phyloP scores from a whole-genome alignment of 164 flowering plant species.

The Vitis labrusca region DNA sequence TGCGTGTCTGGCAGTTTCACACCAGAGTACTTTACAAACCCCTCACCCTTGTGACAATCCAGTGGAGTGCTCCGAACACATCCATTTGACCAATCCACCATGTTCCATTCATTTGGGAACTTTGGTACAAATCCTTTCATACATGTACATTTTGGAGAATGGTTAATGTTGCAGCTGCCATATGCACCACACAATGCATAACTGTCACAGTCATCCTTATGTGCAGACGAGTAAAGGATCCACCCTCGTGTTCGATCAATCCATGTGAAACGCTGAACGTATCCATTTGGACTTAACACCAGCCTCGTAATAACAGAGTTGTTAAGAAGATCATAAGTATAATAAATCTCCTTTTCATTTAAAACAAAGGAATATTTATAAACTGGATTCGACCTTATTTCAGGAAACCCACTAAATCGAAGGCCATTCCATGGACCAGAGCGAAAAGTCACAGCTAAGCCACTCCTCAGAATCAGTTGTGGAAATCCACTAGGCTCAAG shows the following conservation, averaged over 20 bases:
- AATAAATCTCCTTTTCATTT: not conserved
- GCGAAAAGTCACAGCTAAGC: not conserved
- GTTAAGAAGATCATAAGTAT: not conserved
- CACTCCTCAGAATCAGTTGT: not conserved
- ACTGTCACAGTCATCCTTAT: not conserved
- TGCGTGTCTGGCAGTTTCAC: not conserved
- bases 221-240: not conserved
- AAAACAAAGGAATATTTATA: not conserved
- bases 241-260: no score
- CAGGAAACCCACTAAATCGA: no score
- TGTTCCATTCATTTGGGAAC: conserved; percentile 11
- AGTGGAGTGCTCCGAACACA: conserved; percentile 14
- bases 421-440: no score
- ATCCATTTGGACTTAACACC: not conserved
- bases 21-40: conserved; percentile 5
- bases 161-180: conserved; percentile 4
- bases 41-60: conserved; percentile 13
- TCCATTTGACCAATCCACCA: conserved; percentile 15
- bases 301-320: not conserved
- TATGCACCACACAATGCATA: conserved; percentile 11
- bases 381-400: not conserved
- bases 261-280: not conserved
- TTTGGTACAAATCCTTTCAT: conserved; percentile 22
- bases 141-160: conserved; percentile 15
- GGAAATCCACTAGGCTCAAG: not conserved